Evolutionary conservation across 495 filamentous ascomycete genomes (phyloP), one percentile per base, ranked within the genome.

Genomic region (Talaromyces thailandensis): DNA sequence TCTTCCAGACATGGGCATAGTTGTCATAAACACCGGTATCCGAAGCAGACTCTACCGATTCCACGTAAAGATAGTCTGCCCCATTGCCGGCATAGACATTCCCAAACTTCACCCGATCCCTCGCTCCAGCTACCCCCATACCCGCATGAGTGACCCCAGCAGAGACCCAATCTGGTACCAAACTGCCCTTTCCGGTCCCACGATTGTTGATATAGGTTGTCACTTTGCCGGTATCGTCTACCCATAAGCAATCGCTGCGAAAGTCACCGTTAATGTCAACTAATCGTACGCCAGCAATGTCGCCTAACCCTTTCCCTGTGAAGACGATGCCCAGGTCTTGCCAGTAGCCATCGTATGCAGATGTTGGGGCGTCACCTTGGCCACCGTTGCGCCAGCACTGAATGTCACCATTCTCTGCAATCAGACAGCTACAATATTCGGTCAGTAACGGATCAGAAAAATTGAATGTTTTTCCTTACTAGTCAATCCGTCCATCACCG

Each of bases 401-500:
- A 9, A 51, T 51, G 12, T 51, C 48, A 12, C 48, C 48, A 25
- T 51, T 51, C 9, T 21, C 18, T 21, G n/a, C 18, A n/a, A 51
- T 21, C n/a, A 25, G 7, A n/a, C 48, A 51, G 5, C 35, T 40
- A 16, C 14, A 40, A 4, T 5, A 40, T 35, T 14, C 35, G 2
- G 35, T 40, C 4, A 40, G 35, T 40, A 16, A 0, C 14, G 5
- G 4, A 40, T 4, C 35, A 14, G 35, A 40, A 40, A 16, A 16
- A 35, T 40, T 40, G 12, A 4, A n/a, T 40, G 1, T 16, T 4
- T 40, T 14, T 16, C 14, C 14, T 16, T 40, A 40, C 35, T 67
- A 71, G 56, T 72, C 71, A 43, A 64, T 62, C 6, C 63, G 45
- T 2, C 69, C 74, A 51, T 76, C 67, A 29, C 71, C 68, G 40